phyloP scores from a whole-genome alignment of 495 filamentous ascomycete species.

The Lichenothelia convexa region DNA sequence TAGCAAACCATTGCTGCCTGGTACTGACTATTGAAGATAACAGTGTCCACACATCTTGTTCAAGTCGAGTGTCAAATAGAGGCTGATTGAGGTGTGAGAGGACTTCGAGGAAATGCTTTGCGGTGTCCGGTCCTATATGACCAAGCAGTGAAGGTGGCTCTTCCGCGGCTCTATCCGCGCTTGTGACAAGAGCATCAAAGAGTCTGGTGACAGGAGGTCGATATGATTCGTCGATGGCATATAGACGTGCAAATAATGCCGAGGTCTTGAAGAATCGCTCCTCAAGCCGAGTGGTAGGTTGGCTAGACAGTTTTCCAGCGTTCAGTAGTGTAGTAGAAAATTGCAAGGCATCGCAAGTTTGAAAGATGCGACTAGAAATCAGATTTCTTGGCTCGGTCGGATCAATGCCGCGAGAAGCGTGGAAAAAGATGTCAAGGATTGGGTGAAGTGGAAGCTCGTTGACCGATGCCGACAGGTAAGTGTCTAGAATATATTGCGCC shows the following conservation, averaged over 20 bases:
- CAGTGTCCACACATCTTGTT: slow-evolving; percentile 61
- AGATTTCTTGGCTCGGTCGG: slow-evolving; percentile 36
- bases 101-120: slow-evolving; percentile 65
- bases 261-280: slow-evolving; percentile 61
- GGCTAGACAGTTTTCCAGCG: slow-evolving; percentile 44
- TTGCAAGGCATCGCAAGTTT: slow-evolving; percentile 42
- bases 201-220: slow-evolving; percentile 44
- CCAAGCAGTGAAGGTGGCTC: slow-evolving; percentile 84
- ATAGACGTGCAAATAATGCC: slow-evolving; percentile 58
- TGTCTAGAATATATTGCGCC: slow-evolving; percentile 55
- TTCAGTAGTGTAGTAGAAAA: slow-evolving; percentile 52
- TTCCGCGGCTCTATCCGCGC: slow-evolving; percentile 36
- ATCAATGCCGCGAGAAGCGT: slow-evolving; percentile 46
- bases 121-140: slow-evolving; percentile 62
- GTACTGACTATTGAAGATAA: slow-evolving; percentile 75
- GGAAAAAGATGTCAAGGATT: slow-evolving; percentile 49
- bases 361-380: slow-evolving; percentile 19
- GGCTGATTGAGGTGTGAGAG: slow-evolving; percentile 65
- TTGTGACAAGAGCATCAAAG: slow-evolving; percentile 55
- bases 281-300: slow-evolving; percentile 45
- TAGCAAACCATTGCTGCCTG: slow-evolving; percentile 87
- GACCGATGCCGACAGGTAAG: slow-evolving; percentile 50
- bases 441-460: slow-evolving; percentile 60
- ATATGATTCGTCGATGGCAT: slow-evolving; percentile 50
- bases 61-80: slow-evolving; percentile 38